These are phyloP conservation scores for Curvularia hawaiiensis DNA, from an alignment of 2,329 filamentous ascomycete species.

Conservation along the genomic window DNA sequence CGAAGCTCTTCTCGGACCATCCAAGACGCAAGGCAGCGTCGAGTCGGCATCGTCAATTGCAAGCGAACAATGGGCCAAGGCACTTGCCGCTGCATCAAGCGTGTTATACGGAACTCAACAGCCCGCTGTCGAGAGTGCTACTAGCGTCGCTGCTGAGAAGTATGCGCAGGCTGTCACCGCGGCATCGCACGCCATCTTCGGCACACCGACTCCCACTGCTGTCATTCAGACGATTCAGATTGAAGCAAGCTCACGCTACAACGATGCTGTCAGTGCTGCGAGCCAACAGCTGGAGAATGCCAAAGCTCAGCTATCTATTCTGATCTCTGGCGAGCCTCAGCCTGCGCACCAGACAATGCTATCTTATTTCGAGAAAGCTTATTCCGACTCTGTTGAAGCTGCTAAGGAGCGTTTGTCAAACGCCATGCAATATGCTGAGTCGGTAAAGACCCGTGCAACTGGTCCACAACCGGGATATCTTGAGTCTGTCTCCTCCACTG, in stretches of 20 bases:
- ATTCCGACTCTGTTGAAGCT: conserved; percentile 67
- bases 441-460: conserved; percentile 47
- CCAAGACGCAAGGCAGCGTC: conserved; percentile 53
- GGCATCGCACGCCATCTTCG: conserved; percentile 63
- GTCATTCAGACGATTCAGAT: conserved; percentile 54
- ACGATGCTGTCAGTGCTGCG: conserved; percentile 67
- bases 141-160: conserved; percentile 58
- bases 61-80: conserved; percentile 62
- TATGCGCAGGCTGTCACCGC: conserved; percentile 64
- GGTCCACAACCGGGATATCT: conserved; percentile 56
- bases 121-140: conserved; percentile 50
- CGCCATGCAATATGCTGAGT: conserved; percentile 55
- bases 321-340: conserved; percentile 71
- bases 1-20: conserved; percentile 58
- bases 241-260: conserved; percentile 63
- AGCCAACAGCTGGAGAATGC: conserved; percentile 70
- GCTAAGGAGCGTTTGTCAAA: conserved; percentile 65
- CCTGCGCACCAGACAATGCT: conserved; percentile 73
- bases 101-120: conserved; percentile 59
- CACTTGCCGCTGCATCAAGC: conserved; percentile 61
- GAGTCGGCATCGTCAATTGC: conserved; percentile 60
- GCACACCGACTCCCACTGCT: conserved; percentile 54
- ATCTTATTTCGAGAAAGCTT: conserved; percentile 70
- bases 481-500: conserved; percentile 68
- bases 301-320: conserved; percentile 68